Conservation (phyloP, 78 protist genomes). For the Cavenderia fasciculata region DNA sequence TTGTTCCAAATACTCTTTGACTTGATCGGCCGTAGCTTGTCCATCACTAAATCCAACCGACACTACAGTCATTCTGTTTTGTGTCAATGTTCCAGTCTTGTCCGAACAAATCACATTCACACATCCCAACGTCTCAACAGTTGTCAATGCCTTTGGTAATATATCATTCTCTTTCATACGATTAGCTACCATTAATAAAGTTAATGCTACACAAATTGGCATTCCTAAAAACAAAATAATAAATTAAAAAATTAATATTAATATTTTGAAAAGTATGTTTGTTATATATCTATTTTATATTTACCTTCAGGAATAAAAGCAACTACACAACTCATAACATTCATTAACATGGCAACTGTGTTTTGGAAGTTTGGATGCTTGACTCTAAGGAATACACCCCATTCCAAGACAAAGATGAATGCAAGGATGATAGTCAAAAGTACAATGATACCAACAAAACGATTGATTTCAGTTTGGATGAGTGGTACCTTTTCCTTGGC, state of each 20-base stretch:
- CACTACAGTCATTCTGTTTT: slow-evolving; percentile 75
- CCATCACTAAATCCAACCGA: neutral
- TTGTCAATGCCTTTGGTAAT: slow-evolving; percentile 39
- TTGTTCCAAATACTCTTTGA: neutral
- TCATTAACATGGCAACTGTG: slow-evolving; percentile 62
- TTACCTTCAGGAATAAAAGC: slow-evolving; percentile 92
- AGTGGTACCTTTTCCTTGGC: neutral
- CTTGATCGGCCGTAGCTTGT: neutral
- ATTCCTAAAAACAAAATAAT: too few species aligned
- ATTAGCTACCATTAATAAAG: slow-evolving; percentile 65
- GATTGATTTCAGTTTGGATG: slow-evolving; percentile 24
- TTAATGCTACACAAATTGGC: slow-evolving; percentile 81
- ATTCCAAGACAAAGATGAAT: neutral
- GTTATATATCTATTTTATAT: too few species aligned
- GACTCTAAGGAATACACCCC: slow-evolving; percentile 9
- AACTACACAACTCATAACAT: slow-evolving; percentile 88
- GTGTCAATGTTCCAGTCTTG: slow-evolving; percentile 96
- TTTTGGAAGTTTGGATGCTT: slow-evolving; percentile 1
- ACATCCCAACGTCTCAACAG: slow-evolving; percentile 92
- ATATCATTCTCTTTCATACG: slow-evolving; percentile 59
- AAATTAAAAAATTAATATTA: too few species aligned
- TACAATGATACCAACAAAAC: slow-evolving; percentile 86
- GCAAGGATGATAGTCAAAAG: slow-evolving; percentile 75
- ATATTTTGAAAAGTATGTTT: too few species aligned
- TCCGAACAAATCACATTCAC: slow-evolving; percentile 84